Percentiles rank a stretch among this genome's conserved stretches.
These are phyloP conservation scores for Torulaspora microellipsoides DNA, from an alignment of 805 yeast genomes.

Conservation along the genomic window DNA sequence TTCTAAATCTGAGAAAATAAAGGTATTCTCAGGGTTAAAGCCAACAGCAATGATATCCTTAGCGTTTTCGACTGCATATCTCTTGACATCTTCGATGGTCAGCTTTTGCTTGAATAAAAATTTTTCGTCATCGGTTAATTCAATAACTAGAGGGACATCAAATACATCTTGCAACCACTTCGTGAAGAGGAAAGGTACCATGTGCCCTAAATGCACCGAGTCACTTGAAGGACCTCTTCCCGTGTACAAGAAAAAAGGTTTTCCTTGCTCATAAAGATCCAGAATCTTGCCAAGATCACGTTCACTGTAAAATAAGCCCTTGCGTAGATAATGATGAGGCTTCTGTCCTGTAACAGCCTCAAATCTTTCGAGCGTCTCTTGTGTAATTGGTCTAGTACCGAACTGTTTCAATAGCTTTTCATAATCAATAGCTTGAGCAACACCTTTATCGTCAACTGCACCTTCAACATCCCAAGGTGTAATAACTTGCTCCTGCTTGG, in stretches of 20 bases:
- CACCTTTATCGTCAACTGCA: slow-evolving; percentile 86
- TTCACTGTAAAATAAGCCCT: slow-evolving; percentile 91
- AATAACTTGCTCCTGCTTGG: slow-evolving; percentile 47
- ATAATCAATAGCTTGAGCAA: slow-evolving; percentile 86
- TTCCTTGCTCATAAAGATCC: slow-evolving; percentile 88
- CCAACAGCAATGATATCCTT: slow-evolving; percentile 93
- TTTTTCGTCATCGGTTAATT: slow-evolving; percentile 95
- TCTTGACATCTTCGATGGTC: slow-evolving; percentile 82
- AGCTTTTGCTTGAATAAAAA: slow-evolving; percentile 88
- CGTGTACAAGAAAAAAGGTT: slow-evolving; percentile 91
- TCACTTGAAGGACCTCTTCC: slow-evolving; percentile 97
- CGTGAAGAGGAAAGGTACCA: slow-evolving; percentile 92
- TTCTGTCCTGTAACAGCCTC: slow-evolving; percentile 77
- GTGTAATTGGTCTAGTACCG: slow-evolving; percentile 71
- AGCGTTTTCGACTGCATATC: slow-evolving; percentile 75
- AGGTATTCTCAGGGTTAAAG: slow-evolving; percentile 90
- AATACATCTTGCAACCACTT: slow-evolving; percentile 98
- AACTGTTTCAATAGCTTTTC: slow-evolving; percentile 81
- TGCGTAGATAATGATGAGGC: slow-evolving; percentile 85
- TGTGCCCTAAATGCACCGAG: slow-evolving; percentile 94
- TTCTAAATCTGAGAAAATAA: slow-evolving; percentile 85
- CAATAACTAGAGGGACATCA: slow-evolving; percentile 91
- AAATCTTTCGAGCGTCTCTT: slow-evolving; percentile 72
- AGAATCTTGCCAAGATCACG: slow-evolving; percentile 75
- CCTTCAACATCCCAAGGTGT: slow-evolving; percentile 99